Conservation (phyloP, 768 basidiomycete species). For the Tephrocybe rancida region DNA sequence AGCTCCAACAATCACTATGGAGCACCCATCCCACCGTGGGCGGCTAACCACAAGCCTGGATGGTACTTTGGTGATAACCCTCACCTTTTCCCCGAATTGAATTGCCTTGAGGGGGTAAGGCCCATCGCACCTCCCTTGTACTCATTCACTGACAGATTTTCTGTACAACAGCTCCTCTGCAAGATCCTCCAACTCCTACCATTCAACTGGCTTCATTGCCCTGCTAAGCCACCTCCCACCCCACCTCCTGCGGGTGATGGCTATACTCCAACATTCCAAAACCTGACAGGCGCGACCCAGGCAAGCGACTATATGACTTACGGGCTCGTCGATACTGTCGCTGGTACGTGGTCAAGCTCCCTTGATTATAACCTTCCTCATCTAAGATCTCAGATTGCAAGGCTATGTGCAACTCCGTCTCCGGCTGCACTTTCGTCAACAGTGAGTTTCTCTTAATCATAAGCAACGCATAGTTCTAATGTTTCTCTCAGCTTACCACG, state of each 20-base stretch:
- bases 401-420: constrained; percentile 44
- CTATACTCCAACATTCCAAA: constrained; percentile 40
- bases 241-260: constrained; percentile 26
- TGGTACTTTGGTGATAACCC: constrained; percentile 44
- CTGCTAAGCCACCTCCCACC: constrained; percentile 21
- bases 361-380: not conserved
- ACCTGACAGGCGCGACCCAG: constrained; percentile 44
- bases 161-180: constrained; percentile 35
- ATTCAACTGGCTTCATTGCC: constrained; percentile 38
- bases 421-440: constrained; percentile 44
- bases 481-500: constrained; percentile 39
- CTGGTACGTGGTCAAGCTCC: constrained; percentile 26
- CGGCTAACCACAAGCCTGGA: constrained; percentile 32
- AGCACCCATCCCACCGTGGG: constrained; percentile 41
- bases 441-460: constrained; percentile 28
- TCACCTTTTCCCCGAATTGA: constrained; percentile 24
- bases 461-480: not conserved
- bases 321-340: constrained; percentile 45
- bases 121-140: not conserved
- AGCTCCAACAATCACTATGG: constrained; percentile 35
- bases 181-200: constrained; percentile 36
- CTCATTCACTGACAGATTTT: not conserved
- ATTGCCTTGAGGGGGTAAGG: constrained; percentile 35
- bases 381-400: constrained; percentile 35
- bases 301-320: constrained; percentile 43